These are phyloP conservation scores for Aspergillus phoenicis DNA, from an alignment of 2,329 filamentous ascomycete genomes.

Conservation along the genomic window DNA sequence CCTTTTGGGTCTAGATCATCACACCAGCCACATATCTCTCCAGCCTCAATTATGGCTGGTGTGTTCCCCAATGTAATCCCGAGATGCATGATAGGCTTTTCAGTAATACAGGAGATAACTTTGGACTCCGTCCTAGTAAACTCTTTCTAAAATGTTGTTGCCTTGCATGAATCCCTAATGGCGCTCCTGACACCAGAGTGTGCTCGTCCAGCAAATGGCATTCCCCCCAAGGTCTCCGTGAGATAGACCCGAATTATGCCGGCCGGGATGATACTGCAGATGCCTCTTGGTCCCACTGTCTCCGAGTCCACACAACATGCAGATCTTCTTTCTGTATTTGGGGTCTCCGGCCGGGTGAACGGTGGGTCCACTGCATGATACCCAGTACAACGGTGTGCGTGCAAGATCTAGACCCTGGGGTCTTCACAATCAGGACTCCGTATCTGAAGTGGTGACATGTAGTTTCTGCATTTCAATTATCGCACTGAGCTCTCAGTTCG, in stretches of 20 bases:
- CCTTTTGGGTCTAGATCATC: neutral
- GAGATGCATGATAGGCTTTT: neutral
- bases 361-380: neutral
- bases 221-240: neutral
- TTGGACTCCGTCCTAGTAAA: neutral
- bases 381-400: neutral
- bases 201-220: neutral
- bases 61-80: neutral
- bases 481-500: neutral
- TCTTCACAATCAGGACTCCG: neutral
- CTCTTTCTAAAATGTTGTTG: neutral
- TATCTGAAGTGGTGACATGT: neutral
- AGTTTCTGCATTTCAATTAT: neutral
- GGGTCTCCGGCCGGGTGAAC: neutral
- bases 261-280: neutral
- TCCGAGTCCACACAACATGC: neutral
- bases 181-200: neutral
- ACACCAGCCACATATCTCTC: conserved; percentile 3
- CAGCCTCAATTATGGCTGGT: conserved; percentile 8
- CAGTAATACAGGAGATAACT: neutral
- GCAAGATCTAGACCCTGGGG: neutral
- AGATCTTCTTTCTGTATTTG: neutral
- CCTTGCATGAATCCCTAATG: neutral
- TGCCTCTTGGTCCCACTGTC: neutral
- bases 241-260: neutral